Conservation (phyloP, 1,139 yeast genomes). For the Diutina catenulata region DNA sequence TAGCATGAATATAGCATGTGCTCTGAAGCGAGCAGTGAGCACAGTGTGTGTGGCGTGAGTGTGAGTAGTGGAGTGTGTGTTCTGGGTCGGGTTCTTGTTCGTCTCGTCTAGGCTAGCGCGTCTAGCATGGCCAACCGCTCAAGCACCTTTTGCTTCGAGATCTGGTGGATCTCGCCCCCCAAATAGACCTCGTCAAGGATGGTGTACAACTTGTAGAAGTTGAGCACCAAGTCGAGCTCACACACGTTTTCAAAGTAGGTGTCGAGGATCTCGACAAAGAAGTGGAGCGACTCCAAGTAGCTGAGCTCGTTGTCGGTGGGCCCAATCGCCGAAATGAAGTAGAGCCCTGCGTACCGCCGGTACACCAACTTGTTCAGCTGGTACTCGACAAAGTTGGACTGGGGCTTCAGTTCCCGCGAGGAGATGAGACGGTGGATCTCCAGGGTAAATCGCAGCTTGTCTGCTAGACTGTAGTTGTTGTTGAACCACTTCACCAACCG, state of each 20-base stretch:
- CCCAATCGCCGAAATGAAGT: constrained; percentile 73
- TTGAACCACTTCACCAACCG: constrained; percentile 76
- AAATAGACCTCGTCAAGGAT: constrained; percentile 65
- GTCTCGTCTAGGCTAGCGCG: background rate
- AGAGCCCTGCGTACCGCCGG: constrained; percentile 85
- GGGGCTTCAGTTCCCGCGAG: constrained; percentile 74
- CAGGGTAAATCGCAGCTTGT: constrained; percentile 42
- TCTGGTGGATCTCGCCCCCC: constrained; percentile 73
- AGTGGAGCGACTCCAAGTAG: constrained; percentile 74
- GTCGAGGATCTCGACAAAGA: constrained; percentile 83
- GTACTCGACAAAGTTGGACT: constrained; percentile 70
- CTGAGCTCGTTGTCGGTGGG: constrained; percentile 67
- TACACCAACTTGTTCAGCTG: constrained; percentile 69
- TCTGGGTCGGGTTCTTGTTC: no score
- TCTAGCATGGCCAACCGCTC: background rate
- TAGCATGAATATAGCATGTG: no score
- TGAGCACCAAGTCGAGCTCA: constrained; percentile 81
- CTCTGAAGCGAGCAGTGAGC: no score
- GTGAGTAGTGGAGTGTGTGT: no score
- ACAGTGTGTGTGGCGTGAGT: no score
- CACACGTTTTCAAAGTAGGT: constrained; percentile 84
- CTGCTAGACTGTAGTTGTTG: constrained; percentile 23
- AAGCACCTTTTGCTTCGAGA: background rate
- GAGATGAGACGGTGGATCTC: constrained; percentile 79
- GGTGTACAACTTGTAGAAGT: constrained; percentile 60